Evolutionary conservation across 768 basidiomycete genomes (phyloP).

Genomic region (Russula lepida): DNA sequence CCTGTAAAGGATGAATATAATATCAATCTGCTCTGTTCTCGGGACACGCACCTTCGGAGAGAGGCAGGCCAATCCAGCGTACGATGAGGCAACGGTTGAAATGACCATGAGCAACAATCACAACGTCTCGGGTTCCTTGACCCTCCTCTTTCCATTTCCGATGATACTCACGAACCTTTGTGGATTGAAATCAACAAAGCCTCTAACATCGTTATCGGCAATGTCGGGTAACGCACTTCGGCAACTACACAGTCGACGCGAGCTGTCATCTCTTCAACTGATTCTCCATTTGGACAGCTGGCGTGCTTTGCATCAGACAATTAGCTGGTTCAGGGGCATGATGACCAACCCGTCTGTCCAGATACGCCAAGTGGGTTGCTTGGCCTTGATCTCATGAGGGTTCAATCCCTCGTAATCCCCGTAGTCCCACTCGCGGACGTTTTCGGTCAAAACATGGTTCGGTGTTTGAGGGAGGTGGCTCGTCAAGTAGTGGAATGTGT

Average conservation of each 20-base stretch:
- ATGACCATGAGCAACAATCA: slow-evolving; percentile 88
- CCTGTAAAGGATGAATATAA: slow-evolving; percentile 4
- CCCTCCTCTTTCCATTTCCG: slow-evolving; percentile 60
- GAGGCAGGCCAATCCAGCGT: slow-evolving; percentile 70
- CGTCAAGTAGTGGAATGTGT: slow-evolving; percentile 79
- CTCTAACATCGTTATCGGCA: not conserved
- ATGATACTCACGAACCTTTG: slow-evolving; percentile 66
- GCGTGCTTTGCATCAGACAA: not conserved
- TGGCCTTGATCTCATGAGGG: slow-evolving; percentile 66
- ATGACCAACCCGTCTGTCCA: slow-evolving; percentile 69
- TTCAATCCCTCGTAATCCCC: slow-evolving; percentile 82
- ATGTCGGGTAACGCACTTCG: slow-evolving; percentile 38
- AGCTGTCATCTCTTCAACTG: slow-evolving; percentile 63
- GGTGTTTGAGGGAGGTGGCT: slow-evolving; percentile 39
- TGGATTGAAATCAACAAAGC: not conserved
- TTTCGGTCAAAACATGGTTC: slow-evolving; percentile 51
- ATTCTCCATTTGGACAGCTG: slow-evolving; percentile 87
- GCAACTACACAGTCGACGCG: slow-evolving; percentile 72
- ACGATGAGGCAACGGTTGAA: slow-evolving; percentile 70
- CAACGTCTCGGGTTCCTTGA: slow-evolving; percentile 61
- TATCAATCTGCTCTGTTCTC: not conserved
- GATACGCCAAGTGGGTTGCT: slow-evolving; percentile 60
- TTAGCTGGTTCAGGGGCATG: not conserved
- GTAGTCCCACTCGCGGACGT: slow-evolving; percentile 83
- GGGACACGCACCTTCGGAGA: slow-evolving; percentile 40